Base-by-base conservation (phyloP, 83 land plant genomes). In the Picea abies region DNA sequence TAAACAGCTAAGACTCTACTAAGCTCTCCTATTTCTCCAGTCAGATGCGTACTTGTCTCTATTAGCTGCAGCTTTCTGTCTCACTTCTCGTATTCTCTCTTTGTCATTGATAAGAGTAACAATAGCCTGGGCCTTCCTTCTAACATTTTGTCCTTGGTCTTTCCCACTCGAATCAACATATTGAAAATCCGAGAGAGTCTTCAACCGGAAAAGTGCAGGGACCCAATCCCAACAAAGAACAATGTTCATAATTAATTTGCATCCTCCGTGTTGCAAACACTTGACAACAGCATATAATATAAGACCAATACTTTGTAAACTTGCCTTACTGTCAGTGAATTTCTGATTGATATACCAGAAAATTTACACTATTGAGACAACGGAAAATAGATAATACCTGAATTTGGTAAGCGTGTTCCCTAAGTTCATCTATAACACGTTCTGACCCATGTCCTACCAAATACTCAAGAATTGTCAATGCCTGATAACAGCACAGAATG, bases 131-230 rank as follows among this genome's bases (percentile, higher is more conserved):
- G 99, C 94, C 85, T 97, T 97, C 85, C 85, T 97, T 83, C 99
- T 88, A 35, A 97, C 98, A 87, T 96, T 96, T 85, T 82, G 88
- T 35, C 99, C 99, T 85, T 97, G 99, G 37, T 97, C 99, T 79
- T 91, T 91, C 39, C 97, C 98, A 88, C 90, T 86, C 11, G 97
- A 88, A 82, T 97, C 99, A 29, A 96, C 83, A 78, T 97, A 97
- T 80, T 94, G 99, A 81, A 97, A 97, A 85, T 96, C 96, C 4
- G 94, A 87, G 69, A 97, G 83, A 52, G 97, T 90, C 99, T 97
- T 91, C 14, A 67, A 17, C 16, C 61, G 77, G 11, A 32, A 67
- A 29, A 47, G 32, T 9, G 26, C 29, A 64, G 15, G 20, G 32
- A 9, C 84, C 49, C 25, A 39, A 12, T 22, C 60, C 16, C 62